Base-by-base conservation (phyloP, 371 early-diverging fungal species). In the Funneliformis caledonium region DNA sequence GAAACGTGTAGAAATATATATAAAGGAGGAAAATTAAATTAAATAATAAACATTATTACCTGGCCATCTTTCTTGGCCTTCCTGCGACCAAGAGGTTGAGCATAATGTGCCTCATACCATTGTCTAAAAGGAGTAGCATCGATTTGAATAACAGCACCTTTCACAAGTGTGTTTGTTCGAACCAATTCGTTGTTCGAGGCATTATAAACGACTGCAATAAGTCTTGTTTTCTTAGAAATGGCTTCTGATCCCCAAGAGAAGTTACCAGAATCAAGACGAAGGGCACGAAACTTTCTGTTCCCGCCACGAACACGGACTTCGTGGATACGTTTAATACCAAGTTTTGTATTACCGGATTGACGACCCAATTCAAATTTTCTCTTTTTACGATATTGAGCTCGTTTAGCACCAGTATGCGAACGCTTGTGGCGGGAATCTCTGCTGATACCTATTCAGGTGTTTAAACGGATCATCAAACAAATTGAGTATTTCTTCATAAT, bases 181-280 rank as follows among this genome's bases (percentile, higher is more conserved):
- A 99, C 98, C 87, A 99, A 92, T 91, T 99, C 99, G 95, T 99
- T 99, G 97, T 97, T 98, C 90, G 97, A 96, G 84, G 99, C 95
- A 91, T 99, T 99, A 96, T 99, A 99, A 82, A 96, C 96, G 84
- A 99, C 99, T 83, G 94, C 92, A 86, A 97, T 91, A 85, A 98
- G 94, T 92, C 98, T 96, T 83, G 97, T 92, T 94, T 97, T 98
- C 92, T 95, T 95, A 82, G 98, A 92, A 88, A 92, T 86, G 82
- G 95, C 88, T 90, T 99, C 97, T 60, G 98, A 96, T 83, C 96
- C 97, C 97, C 98, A 98, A 79, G 98, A 94, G 92, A 97, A 99
- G 93, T 97, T 99, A 83, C 98, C 99, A 72, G 93, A 81, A 83
- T 99, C 99, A 65, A 99, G 91, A 87, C 99, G 95, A 85, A 99